These are phyloP conservation scores for Alnus rubra DNA, from an alignment of 306 rosid species.

Conservation along the genomic window DNA sequence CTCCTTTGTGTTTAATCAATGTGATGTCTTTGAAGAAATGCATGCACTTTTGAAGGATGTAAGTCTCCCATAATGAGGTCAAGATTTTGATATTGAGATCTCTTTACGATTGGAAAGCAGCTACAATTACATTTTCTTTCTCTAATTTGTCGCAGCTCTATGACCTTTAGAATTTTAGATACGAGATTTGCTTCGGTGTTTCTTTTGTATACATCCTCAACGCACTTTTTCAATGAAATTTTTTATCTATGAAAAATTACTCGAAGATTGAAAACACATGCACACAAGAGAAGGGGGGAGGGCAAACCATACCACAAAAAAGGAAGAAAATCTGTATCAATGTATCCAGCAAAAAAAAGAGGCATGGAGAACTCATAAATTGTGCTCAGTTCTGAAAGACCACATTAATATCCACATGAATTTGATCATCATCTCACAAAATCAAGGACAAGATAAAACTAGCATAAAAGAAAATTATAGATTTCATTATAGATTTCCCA, in stretches of 20 bases:
- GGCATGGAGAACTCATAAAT: not conserved
- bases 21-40: not conserved
- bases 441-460: not conserved
- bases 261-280: no score
- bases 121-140: not conserved
- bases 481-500: not conserved
- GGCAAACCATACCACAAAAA: not conserved
- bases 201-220: no score
- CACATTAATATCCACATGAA: no score
- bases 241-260: no score
- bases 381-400: not conserved
- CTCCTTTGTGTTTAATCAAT: no score
- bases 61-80: not conserved
- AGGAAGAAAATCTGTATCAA: not conserved
- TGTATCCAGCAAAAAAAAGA: not conserved
- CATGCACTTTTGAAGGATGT: no score
- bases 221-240: no score
- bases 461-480: not conserved
- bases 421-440: not conserved
- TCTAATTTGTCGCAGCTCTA: no score
- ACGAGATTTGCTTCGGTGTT: no score
- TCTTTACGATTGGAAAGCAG: not conserved
- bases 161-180: no score
- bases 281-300: no score
- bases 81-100: not conserved